Base-by-base conservation (phyloP, 768 basidiomycete species). In the Amylocystis lapponica region DNA sequence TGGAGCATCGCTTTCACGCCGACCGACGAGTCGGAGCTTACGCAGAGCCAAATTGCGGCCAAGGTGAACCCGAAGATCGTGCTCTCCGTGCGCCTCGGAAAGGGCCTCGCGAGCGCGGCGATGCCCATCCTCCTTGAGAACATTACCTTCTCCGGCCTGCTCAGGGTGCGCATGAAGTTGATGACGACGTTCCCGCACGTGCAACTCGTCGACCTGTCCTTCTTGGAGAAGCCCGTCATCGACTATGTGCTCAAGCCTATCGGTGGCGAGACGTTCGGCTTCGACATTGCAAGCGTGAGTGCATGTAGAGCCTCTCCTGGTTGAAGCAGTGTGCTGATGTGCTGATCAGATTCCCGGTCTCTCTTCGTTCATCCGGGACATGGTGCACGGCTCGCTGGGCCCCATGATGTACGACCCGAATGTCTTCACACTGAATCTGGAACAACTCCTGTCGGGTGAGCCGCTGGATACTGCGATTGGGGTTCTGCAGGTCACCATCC, bases 381-480 rank as follows among this genome's bases (percentile, higher is more conserved):
- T 85, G 72, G 87, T 93, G 1, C 93, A 99, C 58, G 72, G 71
- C 27, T 89, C 76, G 30, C 79, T 98, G 17, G 81, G 81, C 3
- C 95, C 96, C 5, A 91, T 97, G 90, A 95, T 98, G 93, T 98
- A 98, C 60, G 83, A 89, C 34, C 96, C 96, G 9, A 95, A 97
- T 57, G 76, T 87, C 25, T 96, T 94, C 66, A 92, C 91, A 13
- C 79, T 99, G 57, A 92, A 98, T 55, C 75, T 99, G 47, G 93
- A 96, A 65, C 92, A 96, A 60, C 68, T 98, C 40, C 76, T 98
- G 32, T 94, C 93, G 1, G 96, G 96, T 17, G 79, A 81, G 38
- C 94, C 95, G 1, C 71, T 94, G 34, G 91, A 98, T 63, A 72
- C 91, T 1, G 91, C 94, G 22, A 83, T 94, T 54, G 96, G 96